A percentile compares a stretch with the other conserved stretches of the same genome.
These are phyloP conservation scores for Microdochium bolleyi DNA, from an alignment of 2,329 filamentous ascomycete genomes.

Conservation along the genomic window DNA sequence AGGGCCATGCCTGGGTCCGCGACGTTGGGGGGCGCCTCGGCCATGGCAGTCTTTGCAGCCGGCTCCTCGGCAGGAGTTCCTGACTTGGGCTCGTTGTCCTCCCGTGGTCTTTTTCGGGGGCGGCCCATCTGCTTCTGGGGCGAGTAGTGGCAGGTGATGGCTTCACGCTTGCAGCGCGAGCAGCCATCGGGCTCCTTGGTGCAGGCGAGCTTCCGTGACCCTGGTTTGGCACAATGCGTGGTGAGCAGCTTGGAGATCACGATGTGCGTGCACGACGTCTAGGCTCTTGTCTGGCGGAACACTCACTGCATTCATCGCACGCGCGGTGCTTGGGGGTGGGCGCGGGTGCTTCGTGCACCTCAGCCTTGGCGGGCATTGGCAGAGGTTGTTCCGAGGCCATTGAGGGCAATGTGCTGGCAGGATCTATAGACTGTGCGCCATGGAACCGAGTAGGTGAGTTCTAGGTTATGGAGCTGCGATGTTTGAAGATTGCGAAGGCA, in stretches of 20 bases:
- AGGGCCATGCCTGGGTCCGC: conserved; percentile 17
- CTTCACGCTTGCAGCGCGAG: conserved; percentile 48
- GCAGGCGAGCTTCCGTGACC: conserved; percentile 56
- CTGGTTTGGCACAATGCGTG: conserved; percentile 23
- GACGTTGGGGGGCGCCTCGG: conserved; percentile 14
- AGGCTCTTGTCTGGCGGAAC: conserved; percentile 9
- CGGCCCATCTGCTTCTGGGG: conserved; percentile 60
- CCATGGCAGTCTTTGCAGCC: conserved; percentile 14
- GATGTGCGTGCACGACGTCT: neutral
- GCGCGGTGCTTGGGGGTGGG: conserved; percentile 44
- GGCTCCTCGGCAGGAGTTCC: conserved; percentile 1
- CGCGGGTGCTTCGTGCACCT: neutral
- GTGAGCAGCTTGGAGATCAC: neutral
- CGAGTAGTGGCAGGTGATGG: conserved; percentile 52
- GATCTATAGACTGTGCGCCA: neutral
- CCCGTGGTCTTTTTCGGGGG: conserved; percentile 46
- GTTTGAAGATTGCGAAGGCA: neutral
- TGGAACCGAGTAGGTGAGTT: neutral
- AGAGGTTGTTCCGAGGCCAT: neutral
- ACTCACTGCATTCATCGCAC: conserved; percentile 61
- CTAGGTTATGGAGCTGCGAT: neutral
- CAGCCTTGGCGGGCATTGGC: neutral
- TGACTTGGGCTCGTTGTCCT: conserved; percentile 8
- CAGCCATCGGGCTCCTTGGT: conserved; percentile 55
- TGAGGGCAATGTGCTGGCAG: neutral